A percentile compares a stretch with the other conserved stretches of the same genome.
These are phyloP conservation scores for Clonostachys byssicola DNA, from an alignment of 2,329 filamentous ascomycete genomes.

Conservation along the genomic window DNA sequence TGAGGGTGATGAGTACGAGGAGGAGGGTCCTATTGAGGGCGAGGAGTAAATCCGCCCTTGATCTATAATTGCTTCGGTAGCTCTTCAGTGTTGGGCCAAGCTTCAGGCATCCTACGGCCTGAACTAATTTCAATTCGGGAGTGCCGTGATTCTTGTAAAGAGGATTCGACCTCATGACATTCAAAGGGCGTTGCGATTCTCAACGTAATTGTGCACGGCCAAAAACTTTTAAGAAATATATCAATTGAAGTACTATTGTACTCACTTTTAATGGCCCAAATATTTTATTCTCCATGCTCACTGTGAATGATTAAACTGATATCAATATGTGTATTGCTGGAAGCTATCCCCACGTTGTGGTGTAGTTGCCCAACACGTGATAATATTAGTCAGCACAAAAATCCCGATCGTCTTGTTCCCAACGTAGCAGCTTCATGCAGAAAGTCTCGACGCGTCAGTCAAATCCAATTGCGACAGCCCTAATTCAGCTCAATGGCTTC, in stretches of 20 bases:
- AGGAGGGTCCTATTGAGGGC: conserved; percentile 76
- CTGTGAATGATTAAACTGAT: too few relatives aligned
- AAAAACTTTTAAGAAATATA: conserved; percentile 25
- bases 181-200: conserved; percentile 5
- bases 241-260: conserved; percentile 20
- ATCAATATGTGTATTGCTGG: too few relatives aligned
- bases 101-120: conserved; percentile 2
- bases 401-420: too few relatives aligned
- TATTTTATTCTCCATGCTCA: too few relatives aligned
- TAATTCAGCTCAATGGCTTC: conserved; percentile 20
- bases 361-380: too few relatives aligned
- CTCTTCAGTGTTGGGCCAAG: too few relatives aligned
- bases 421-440: too few relatives aligned
- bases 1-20: conserved; percentile 84
- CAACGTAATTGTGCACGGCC: conserved; percentile 6
- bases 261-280: conserved; percentile 2
- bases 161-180: too few relatives aligned
- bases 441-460: too few relatives aligned
- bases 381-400: too few relatives aligned
- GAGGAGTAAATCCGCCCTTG: conserved; percentile 41
- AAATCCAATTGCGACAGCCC: background rate
- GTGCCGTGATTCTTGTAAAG: background rate
- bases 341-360: too few relatives aligned
- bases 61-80: too few relatives aligned
- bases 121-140: conserved; percentile 22